Conservation (phyloP, 371 early-diverging fungal species). For the Smittium culicis region DNA sequence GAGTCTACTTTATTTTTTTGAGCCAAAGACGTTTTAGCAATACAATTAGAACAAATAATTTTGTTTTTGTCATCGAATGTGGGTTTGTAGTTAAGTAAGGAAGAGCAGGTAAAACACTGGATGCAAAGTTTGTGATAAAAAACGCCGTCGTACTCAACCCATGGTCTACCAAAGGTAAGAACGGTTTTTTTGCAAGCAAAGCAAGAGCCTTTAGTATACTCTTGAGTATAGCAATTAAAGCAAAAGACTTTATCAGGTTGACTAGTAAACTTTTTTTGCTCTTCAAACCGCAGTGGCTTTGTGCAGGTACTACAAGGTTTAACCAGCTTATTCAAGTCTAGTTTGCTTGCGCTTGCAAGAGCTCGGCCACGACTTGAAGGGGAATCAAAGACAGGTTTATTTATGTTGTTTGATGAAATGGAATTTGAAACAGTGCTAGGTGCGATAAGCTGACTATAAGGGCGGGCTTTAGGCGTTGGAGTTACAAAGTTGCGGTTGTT, state of each 20-base stretch:
- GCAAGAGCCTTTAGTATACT: constrained; percentile 31
- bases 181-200: constrained; percentile 26
- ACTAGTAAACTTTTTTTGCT: constrained; percentile 31
- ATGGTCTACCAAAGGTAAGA: constrained; percentile 32
- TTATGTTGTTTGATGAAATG: too few species aligned
- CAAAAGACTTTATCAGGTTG: constrained; percentile 27
- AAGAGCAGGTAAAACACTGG: constrained; percentile 13
- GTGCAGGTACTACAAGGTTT: constrained; percentile 21
- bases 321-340: too few species aligned
- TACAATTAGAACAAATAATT: too few species aligned
- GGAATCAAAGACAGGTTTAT: too few species aligned
- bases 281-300: constrained; percentile 16
- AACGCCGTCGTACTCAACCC: constrained; percentile 25
- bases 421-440: too few species aligned
- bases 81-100: neutral
- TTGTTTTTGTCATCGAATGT: neutral
- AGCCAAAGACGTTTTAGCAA: too few species aligned
- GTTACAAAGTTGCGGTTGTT: too few species aligned
- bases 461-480: too few species aligned
- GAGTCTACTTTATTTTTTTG: too few species aligned
- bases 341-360: too few species aligned
- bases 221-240: constrained; percentile 29
- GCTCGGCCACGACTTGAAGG: too few species aligned
- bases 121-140: constrained; percentile 35
- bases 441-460: too few species aligned